A percentile compares a stretch with the other conserved stretches of the same genome.
These are phyloP conservation scores for Phytophthora aleatoria DNA, from an alignment of 352 stramenopile species.

Conservation along the genomic window DNA sequence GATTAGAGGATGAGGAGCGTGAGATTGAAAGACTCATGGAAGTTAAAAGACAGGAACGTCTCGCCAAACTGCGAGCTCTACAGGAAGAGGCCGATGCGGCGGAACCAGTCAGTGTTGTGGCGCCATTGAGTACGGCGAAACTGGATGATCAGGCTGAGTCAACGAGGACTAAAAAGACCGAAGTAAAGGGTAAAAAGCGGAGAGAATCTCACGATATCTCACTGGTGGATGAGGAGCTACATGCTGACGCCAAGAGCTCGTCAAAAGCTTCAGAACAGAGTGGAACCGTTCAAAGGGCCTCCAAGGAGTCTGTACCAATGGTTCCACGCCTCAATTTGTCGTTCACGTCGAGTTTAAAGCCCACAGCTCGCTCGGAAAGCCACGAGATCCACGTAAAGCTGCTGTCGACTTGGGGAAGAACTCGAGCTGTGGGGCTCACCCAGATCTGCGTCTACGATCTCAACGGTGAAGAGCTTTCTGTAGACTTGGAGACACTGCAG, in stretches of 20 bases:
- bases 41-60: slow-evolving; percentile 57
- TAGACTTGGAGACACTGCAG: slow-evolving; percentile 51
- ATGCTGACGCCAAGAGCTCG: slow-evolving; percentile 10
- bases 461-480: slow-evolving; percentile 56
- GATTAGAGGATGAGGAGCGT: slow-evolving; percentile 76
- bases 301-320: slow-evolving; percentile 16
- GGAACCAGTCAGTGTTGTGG: not conserved
- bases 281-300: not conserved
- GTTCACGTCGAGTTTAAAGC: not conserved
- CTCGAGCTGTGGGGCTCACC: slow-evolving; percentile 59
- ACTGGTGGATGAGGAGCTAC: not conserved
- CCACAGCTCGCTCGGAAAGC: not conserved
- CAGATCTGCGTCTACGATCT: slow-evolving; percentile 73
- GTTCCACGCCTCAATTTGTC: slow-evolving; percentile 40
- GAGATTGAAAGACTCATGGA: slow-evolving; percentile 75
- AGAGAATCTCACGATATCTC: not conserved
- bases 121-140: not conserved
- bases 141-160: not conserved
- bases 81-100: slow-evolving; percentile 38
- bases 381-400: slow-evolving; percentile 68
- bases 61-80: slow-evolving; percentile 57
- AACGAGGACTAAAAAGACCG: not conserved
- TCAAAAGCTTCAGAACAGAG: not conserved
- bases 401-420: slow-evolving; percentile 71
- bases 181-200: not conserved